Conservation (phyloP, 306 rosid genomes). For the Castanea crenata region DNA sequence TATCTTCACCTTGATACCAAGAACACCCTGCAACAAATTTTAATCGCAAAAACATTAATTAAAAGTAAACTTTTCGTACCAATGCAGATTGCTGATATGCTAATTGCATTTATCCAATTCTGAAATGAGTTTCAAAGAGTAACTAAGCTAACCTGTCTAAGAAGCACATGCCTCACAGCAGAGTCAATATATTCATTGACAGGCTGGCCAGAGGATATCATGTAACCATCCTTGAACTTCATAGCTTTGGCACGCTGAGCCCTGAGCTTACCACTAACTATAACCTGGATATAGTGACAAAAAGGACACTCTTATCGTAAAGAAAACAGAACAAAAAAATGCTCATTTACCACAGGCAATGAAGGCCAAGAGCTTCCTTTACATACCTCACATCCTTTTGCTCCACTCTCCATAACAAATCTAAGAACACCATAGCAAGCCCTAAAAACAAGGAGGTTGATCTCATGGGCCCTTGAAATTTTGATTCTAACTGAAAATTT, state of each 20-base stretch:
- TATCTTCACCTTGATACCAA: slow-evolving; percentile 74
- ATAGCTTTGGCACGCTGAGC: slow-evolving; percentile 54
- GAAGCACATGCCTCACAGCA: slow-evolving; percentile 50
- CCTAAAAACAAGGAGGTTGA: slow-evolving; percentile 31
- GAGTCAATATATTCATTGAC: slow-evolving; percentile 47
- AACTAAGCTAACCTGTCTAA: slow-evolving; percentile 40
- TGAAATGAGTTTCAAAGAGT: neutral
- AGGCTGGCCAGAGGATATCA: slow-evolving; percentile 50
- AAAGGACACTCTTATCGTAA: neutral
- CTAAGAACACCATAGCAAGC: slow-evolving; percentile 86
- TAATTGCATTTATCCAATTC: neutral
- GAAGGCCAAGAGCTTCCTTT: neutral
- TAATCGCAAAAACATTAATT: neutral
- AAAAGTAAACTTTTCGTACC: neutral
- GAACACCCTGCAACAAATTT: slow-evolving; percentile 47
- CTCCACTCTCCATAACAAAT: slow-evolving; percentile 80
- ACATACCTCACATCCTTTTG: slow-evolving; percentile 75
- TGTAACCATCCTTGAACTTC: slow-evolving; percentile 59
- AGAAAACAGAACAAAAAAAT: neutral
- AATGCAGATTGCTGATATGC: neutral
- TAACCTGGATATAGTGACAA: slow-evolving; percentile 30
- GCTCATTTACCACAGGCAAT: neutral
- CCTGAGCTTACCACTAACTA: slow-evolving; percentile 54
- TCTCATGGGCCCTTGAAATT: neutral
- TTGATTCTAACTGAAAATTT: slow-evolving; percentile 5